phyloP scores from a whole-genome alignment of 305 asterid genomes.

The Caryopteris hybrid region DNA sequence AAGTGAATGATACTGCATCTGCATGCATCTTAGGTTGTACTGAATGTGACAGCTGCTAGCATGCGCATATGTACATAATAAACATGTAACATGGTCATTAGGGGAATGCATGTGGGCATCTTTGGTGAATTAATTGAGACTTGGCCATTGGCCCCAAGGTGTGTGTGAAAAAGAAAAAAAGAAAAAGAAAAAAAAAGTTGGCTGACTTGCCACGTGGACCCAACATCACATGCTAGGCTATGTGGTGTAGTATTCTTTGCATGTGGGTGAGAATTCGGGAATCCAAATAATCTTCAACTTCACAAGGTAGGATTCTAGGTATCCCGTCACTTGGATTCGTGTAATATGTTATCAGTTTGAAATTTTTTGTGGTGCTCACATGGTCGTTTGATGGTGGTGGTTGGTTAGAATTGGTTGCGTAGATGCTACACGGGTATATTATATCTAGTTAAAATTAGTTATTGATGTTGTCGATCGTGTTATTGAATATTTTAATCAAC shows the following conservation, averaged over 20 bases:
- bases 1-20: conserved; percentile 15
- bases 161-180: neutral
- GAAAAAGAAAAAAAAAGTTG: neutral
- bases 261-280: conserved; percentile 20
- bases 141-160: conserved; percentile 25
- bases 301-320: neutral
- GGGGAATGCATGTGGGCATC: conserved; percentile 37
- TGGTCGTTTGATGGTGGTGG: conserved; percentile 13
- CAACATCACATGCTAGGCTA: conserved; percentile 34
- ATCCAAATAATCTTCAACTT: neutral
- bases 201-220: conserved; percentile 31
- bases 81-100: conserved; percentile 33
- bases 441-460: no score
- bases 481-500: neutral
- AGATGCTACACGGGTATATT: neutral
- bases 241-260: conserved; percentile 23
- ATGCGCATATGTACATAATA: neutral
- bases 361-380: neutral
- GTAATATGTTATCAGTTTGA: neutral
- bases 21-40: conserved; percentile 1
- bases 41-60: conserved; percentile 23
- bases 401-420: neutral
- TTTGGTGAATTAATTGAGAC: conserved; percentile 28
- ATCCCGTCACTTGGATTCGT: neutral
- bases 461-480: no score